Conservation (phyloP, 495 filamentous ascomycete species). For the Xylaria longipes region DNA sequence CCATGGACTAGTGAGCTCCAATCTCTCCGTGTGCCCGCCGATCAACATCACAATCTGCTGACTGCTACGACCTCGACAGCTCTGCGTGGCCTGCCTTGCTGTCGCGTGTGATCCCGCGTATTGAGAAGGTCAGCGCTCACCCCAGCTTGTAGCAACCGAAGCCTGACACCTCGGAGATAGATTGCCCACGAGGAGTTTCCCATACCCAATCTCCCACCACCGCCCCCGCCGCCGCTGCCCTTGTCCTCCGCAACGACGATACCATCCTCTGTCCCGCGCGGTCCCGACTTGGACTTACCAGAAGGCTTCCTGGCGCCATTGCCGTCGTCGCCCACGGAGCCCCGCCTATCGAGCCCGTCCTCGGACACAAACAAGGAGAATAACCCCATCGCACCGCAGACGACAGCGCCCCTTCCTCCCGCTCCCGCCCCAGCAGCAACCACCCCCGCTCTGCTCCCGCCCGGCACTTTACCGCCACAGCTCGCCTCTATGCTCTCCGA, state of each 20-base stretch:
- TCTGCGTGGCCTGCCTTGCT: constrained; percentile 49
- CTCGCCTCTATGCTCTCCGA: constrained; percentile 67
- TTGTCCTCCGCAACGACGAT: constrained; percentile 38
- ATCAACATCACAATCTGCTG: neutral
- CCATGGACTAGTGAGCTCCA: constrained; percentile 69
- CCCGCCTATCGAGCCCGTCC: constrained; percentile 52
- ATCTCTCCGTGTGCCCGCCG: neutral
- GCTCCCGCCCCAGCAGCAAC: constrained; percentile 19
- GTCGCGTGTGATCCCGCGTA: constrained; percentile 45
- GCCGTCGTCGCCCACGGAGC: constrained; percentile 55
- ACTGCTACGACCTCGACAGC: constrained; percentile 31
- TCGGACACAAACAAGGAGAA: constrained; percentile 59
- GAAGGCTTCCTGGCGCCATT: constrained; percentile 59
- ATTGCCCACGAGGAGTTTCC: constrained; percentile 52
- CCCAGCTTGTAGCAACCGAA: neutral
- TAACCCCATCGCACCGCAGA: constrained; percentile 38
- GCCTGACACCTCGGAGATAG: constrained; percentile 34
- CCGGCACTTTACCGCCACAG: constrained; percentile 64
- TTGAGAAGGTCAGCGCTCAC: constrained; percentile 44
- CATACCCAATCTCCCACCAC: constrained; percentile 46
- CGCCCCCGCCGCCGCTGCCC: constrained; percentile 40
- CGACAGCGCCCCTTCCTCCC: constrained; percentile 29
- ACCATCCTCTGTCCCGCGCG: constrained; percentile 38
- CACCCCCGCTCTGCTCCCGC: constrained; percentile 30
- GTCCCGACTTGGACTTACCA: constrained; percentile 57